Conservation (phyloP, 768 basidiomycete species). For the Rubroboletus pulcherrimus region DNA sequence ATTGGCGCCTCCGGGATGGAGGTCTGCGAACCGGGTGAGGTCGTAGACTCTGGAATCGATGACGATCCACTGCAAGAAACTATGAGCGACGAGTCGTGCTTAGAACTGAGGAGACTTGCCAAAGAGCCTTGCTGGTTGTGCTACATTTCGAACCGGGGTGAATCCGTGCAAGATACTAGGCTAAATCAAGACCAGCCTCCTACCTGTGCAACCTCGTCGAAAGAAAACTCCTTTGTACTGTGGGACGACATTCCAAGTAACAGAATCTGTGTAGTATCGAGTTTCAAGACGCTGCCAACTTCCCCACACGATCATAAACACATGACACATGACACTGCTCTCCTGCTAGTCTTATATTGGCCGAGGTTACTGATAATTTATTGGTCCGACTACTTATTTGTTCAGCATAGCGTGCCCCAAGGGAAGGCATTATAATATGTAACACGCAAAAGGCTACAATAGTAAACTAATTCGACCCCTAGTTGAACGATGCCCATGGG, state of each 20-base stretch:
- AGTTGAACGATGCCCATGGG: not conserved
- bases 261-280: not conserved
- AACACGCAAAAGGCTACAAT: not conserved
- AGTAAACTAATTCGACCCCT: not conserved
- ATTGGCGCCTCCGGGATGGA: slow-evolving; percentile 82
- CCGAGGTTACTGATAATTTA: no score
- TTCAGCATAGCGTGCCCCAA: no score
- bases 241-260: slow-evolving; percentile 18
- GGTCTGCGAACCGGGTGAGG: slow-evolving; percentile 70
- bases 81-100: not conserved
- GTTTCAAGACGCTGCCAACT: no score
- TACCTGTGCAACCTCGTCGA: slow-evolving; percentile 69
- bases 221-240: slow-evolving; percentile 36
- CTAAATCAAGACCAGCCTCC: slow-evolving; percentile 16
- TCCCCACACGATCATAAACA: no score
- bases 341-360: no score
- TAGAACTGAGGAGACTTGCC: slow-evolving; percentile 38
- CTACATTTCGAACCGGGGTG: slow-evolving; percentile 36
- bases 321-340: no score
- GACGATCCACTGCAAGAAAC: slow-evolving; percentile 63
- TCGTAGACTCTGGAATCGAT: slow-evolving; percentile 82
- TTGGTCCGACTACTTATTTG: no score
- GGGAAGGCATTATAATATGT: no score
- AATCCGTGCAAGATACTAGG: not conserved
- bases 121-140: slow-evolving; percentile 86